Evolutionary conservation across 1,284 basidiomycete species (phyloP), one percentile per base, ranked within the genome.

Genomic region (Meripilus lineatus): DNA sequence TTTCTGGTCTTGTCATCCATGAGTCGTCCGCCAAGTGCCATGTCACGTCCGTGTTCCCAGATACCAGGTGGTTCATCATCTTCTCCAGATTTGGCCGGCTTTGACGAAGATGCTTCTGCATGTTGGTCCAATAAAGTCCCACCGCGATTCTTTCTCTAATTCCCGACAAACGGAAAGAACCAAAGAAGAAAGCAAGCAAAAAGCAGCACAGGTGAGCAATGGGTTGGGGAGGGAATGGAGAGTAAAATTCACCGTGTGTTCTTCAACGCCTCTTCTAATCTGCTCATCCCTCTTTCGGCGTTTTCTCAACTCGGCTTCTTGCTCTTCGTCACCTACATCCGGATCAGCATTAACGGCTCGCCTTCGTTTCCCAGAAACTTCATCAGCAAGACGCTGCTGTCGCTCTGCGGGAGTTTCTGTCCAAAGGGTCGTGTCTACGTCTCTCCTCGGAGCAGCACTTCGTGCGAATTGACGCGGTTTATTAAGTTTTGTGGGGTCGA

Each of bases 341-440:
- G 60, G 64, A 10, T 71, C 71, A 6, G 71, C 70, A 39, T 81
- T 79, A 43, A 68, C 79, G 0, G 79, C 81, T 22, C 84, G 77
- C 41, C 88, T 74, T 60, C 87, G 89, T 61, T 86, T 85, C 7
- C 93, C 92, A 13, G 82, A 75, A 1, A 92, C 80, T 59, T 95
- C 93, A 58, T 95, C 93, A 2, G 81, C 81, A 13, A 94, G 66
- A 2, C 93, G 76, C 57, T 92, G 81, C 55, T 89, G 87, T 11
- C 85, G 76, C 56, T 96, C 89, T 0, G 81, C 82, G 0, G 93
- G 93, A 0, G 93, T 95, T 69, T 96, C 93, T 0, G 93, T 96
- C 93, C 93, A 96, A 2, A 93, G 71, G 1, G 81, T 82, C 44
- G 66, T 75, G 46, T 83, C 81, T 1, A 65, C 68, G 13, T 65